These are phyloP conservation scores for Glebionis coronaria DNA, from an alignment of 129 eudicot genomes.

Conservation along the genomic window DNA sequence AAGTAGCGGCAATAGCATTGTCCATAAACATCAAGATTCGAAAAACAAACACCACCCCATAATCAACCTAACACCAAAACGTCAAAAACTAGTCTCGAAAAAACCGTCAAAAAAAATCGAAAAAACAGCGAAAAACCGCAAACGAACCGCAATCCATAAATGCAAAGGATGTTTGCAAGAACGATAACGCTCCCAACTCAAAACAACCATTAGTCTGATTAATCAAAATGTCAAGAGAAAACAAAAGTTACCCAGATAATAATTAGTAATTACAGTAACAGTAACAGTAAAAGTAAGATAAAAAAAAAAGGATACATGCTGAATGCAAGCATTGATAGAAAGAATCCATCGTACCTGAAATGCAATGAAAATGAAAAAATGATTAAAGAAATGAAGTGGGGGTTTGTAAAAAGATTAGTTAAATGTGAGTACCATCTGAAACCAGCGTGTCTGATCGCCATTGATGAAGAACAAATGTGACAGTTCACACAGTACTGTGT, in stretches of 20 bases:
- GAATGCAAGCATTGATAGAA: slow-evolving; percentile 94
- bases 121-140: neutral
- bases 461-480: slow-evolving; percentile 15
- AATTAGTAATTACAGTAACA: neutral
- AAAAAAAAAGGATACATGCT: slow-evolving; percentile 83
- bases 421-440: slow-evolving; percentile 46
- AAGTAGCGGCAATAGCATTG: slow-evolving; percentile 76
- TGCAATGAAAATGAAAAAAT: slow-evolving; percentile 2
- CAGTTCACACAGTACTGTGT: slow-evolving; percentile 8
- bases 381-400: no score
- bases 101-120: neutral
- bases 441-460: slow-evolving; percentile 65
- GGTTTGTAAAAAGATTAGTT: no score
- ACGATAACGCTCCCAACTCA: slow-evolving; percentile 1
- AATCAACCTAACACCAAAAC: slow-evolving; percentile 60
- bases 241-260: neutral
- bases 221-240: slow-evolving; percentile 9
- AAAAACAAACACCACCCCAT: slow-evolving; percentile 69
- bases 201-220: neutral
- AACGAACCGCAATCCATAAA: slow-evolving; percentile 37
- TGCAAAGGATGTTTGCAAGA: slow-evolving; percentile 3
- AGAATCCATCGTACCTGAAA: slow-evolving; percentile 94
- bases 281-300: neutral
- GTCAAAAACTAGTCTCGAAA: slow-evolving; percentile 1
- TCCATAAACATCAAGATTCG: slow-evolving; percentile 95